Evolutionary conservation across 108 stramenopile genomes (phyloP).

Genomic region (Skeletonema tropicum): DNA sequence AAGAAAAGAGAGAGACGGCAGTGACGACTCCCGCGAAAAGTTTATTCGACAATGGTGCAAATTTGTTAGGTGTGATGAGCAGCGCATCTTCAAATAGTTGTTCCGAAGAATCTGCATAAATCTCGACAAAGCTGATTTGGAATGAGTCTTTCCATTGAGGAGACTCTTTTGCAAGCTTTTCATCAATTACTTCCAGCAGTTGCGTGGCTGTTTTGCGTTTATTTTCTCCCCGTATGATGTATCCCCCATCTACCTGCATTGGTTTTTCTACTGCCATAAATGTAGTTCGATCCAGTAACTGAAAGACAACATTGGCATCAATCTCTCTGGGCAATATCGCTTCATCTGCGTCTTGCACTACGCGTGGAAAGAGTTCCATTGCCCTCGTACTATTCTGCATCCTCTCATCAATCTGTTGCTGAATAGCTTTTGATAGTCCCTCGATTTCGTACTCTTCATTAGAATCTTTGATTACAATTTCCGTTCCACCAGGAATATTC

Average conservation of each 20-base stretch:
- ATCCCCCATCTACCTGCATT: slow-evolving; percentile 51
- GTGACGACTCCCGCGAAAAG: slow-evolving; percentile 19
- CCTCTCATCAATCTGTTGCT: slow-evolving; percentile 12
- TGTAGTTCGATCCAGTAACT: slow-evolving; percentile 30
- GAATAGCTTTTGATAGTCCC: slow-evolving; percentile 14
- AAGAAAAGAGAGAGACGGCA: slow-evolving; percentile 31
- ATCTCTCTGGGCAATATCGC: slow-evolving; percentile 14
- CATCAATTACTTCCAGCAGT: slow-evolving; percentile 51
- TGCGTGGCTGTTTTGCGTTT: slow-evolving; percentile 25
- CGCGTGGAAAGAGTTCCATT: slow-evolving; percentile 41
- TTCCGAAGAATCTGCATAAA: slow-evolving; percentile 30
- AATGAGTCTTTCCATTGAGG: slow-evolving; percentile 41
- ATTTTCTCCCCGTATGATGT: slow-evolving; percentile 59
- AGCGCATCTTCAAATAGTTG: slow-evolving; percentile 40
- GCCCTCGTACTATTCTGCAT: slow-evolving; percentile 24
- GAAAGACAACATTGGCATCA: slow-evolving; percentile 36
- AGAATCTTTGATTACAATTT: neutral
- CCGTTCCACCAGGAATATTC: slow-evolving; percentile 1
- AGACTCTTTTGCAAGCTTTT: slow-evolving; percentile 24
- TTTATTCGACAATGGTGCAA: slow-evolving; percentile 33
- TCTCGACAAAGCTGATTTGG: slow-evolving; percentile 48
- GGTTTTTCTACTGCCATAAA: slow-evolving; percentile 54
- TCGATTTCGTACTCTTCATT: slow-evolving; percentile 31
- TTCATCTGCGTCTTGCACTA: slow-evolving; percentile 29
- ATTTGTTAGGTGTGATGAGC: slow-evolving; percentile 52